Base-by-base conservation (phyloP, 306 rosid genomes). In the Prunus mume region DNA sequence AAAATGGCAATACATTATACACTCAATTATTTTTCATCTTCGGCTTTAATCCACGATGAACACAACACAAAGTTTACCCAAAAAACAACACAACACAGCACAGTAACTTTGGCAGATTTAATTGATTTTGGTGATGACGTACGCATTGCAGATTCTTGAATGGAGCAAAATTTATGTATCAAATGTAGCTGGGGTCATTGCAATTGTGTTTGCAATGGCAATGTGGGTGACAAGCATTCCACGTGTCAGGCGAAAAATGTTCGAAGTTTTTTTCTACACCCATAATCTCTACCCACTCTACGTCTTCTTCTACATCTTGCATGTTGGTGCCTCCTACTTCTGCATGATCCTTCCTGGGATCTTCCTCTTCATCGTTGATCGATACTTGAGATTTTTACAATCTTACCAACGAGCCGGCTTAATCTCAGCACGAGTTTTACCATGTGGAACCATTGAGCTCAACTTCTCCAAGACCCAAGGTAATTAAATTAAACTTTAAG, bases 241-340 rank as follows among this genome's bases (percentile, higher is more conserved):
- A 0, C 47, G 86, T 0, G 70, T 88, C 0, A 78, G 97, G 72
- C 85, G 87, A 17, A 88, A 86, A 76, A 87, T 83, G 89, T 92
- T 83, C 64, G 93, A 92, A 73, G 79, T 92, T 9, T 92, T 92
- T 85, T 92, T 75, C 76, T 92, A 92, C 86, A 85, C 87, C 6
- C 97, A 92, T 74, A 86, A 88, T 43, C 88, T 90, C 61, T 92
- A 92, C 76, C 19, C 62, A 0, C 75, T 92, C 78, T 90, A 78
- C 70, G 83, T 88, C 61, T 22, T 92, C 73, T 88, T 92, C 71
- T 92, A 86, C 75, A 79, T 76, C 4, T 52, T 92, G 17, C 96
- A 92, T 25, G 97, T 86, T 2, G 93, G 92, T 19, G 83, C 47
- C 22, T 65, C 22, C 56, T 85, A 83, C 79, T 69, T 83, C 67